Percentiles rank a stretch among this genome's conserved stretches.
Conservation (phyloP, 139 green algal species). For the Micractinium conductrix region DNA sequence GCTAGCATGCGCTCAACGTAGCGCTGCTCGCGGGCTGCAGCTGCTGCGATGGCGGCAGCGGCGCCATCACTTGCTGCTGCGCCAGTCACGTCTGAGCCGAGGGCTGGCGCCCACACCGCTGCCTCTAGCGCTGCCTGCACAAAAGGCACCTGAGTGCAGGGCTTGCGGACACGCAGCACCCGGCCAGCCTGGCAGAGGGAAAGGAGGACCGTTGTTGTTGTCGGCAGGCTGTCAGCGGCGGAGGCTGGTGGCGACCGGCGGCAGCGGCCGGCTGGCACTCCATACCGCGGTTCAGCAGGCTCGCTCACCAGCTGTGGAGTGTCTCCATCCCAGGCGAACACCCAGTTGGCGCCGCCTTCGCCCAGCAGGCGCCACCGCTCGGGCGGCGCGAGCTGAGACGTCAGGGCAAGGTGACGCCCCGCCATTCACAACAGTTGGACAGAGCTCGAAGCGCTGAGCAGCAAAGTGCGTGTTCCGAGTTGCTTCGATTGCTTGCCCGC, state of each 20-base stretch:
- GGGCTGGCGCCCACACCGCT: conserved; percentile 31
- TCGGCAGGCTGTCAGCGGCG: not conserved
- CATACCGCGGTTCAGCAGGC: too few relatives aligned
- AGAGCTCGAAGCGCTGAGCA: too few relatives aligned
- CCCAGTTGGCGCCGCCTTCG: conserved; percentile 62
- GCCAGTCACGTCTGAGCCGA: not conserved
- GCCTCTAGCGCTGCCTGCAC: conserved; percentile 19
- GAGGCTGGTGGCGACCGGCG: not conserved
- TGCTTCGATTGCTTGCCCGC: too few relatives aligned
- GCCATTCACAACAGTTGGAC: too few relatives aligned
- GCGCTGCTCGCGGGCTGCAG: not conserved
- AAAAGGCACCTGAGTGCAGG: not conserved
- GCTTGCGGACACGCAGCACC: conserved; percentile 46
- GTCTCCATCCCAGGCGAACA: conserved; percentile 44
- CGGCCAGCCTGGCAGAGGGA: conserved; percentile 8
- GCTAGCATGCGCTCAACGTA: conserved; percentile 17
- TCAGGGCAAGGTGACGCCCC: too few relatives aligned
- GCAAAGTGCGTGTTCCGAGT: too few relatives aligned
- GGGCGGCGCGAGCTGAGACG: too few relatives aligned
- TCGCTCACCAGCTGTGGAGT: conserved; percentile 36
- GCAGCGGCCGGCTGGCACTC: not conserved
- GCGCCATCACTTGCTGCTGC: not conserved
- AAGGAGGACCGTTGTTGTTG: not conserved
- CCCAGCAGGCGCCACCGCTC: conserved; percentile 49
- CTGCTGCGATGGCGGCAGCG: not conserved